Percentiles rank a stretch among this genome's conserved stretches.
Evolutionary conservation across 768 basidiomycete species (phyloP).

Genomic region (Termitomyces sp.): DNA sequence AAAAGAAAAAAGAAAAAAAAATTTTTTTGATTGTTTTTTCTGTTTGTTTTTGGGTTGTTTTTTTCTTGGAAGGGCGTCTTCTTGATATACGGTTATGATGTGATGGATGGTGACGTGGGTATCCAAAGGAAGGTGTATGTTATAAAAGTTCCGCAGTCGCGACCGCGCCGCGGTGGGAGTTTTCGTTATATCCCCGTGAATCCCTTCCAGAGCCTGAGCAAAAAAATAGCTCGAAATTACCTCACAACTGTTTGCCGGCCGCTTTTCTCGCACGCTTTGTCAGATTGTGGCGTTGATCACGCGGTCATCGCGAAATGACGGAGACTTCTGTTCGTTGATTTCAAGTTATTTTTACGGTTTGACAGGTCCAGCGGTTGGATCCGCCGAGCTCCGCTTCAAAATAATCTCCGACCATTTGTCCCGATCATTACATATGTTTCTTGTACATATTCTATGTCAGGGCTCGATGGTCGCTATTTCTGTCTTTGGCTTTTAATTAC

Average conservation of each 20-base stretch:
- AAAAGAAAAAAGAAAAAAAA: no score
- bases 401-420: neutral
- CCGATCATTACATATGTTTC: no score
- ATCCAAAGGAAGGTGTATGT: neutral
- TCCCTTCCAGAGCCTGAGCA: neutral
- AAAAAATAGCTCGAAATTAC: neutral
- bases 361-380: no score
- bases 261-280: constrained; percentile 9
- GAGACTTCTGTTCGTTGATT: neutral
- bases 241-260: neutral
- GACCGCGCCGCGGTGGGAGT: neutral
- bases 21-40: neutral
- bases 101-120: neutral
- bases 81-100: neutral
- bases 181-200: neutral
- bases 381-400: neutral
- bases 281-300: constrained; percentile 13
- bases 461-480: neutral
- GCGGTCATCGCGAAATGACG: neutral
- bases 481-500: neutral
- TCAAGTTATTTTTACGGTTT: no score
- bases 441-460: neutral
- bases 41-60: no score
- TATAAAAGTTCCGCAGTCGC: neutral
- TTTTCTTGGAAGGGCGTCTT: no score